phyloP scores from a whole-genome alignment of 1,284 basidiomycete genomes.

The Porodaedalea pini region DNA sequence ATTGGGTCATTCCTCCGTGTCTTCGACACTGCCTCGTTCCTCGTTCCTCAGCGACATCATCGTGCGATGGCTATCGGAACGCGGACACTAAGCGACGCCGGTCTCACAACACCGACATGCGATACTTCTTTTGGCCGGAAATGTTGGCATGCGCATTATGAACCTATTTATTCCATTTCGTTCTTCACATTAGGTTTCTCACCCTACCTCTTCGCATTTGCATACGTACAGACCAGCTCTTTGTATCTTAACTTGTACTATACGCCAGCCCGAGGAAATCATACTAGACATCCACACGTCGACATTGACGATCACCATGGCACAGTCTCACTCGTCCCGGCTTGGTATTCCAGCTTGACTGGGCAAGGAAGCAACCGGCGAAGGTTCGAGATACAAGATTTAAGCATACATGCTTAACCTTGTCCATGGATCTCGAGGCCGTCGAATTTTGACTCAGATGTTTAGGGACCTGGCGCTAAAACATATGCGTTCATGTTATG shows the following conservation, averaged over 20 bases:
- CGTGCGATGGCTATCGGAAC: conserved; percentile 20
- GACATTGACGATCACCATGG: not conserved
- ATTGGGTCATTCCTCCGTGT: not conserved
- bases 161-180: conserved; percentile 1
- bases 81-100: conserved; percentile 12
- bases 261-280: not conserved
- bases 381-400: not conserved
- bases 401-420: not conserved
- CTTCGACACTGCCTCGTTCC: not conserved
- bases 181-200: not conserved
- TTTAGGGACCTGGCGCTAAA: not conserved
- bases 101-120: not conserved
- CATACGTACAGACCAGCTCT: not conserved
- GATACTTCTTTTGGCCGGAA: not conserved
- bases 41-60: conserved; percentile 19
- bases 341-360: not conserved
- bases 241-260: not conserved
- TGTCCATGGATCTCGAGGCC: not conserved
- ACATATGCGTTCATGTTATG: not conserved
- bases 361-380: not conserved
- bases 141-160: not conserved
- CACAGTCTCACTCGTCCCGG: not conserved
- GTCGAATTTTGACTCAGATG: not conserved
- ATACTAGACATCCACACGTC: not conserved
- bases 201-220: not conserved